Percentiles rank a stretch among this genome's conserved stretches.
phyloP scores from a whole-genome alignment of 192 early-diverging fungal species.

The Coemansia sp. region DNA sequence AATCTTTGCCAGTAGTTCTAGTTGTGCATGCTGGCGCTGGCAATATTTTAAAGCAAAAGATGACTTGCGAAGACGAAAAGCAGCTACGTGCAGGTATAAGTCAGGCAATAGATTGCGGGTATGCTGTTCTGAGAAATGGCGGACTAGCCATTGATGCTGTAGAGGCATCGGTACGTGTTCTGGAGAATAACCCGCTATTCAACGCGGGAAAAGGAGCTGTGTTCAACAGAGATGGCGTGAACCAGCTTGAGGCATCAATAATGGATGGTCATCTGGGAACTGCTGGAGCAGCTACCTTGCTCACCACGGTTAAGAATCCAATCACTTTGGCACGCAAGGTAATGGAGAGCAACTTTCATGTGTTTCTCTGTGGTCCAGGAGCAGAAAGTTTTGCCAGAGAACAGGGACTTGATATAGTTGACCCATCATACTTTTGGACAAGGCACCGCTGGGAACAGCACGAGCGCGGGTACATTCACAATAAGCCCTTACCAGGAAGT shows the following conservation, averaged over 20 bases:
- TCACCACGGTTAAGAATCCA: constrained; percentile 31
- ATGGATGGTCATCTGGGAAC: constrained; percentile 24
- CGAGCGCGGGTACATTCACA: constrained; percentile 18
- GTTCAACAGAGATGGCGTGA: constrained; percentile 28
- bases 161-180: constrained; percentile 41
- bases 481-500: too few relatives aligned
- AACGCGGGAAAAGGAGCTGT: constrained; percentile 40
- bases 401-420: constrained; percentile 28
- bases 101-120: constrained; percentile 19
- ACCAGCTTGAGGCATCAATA: constrained; percentile 38
- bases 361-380: constrained; percentile 28
- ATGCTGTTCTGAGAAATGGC: constrained; percentile 17
- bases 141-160: constrained; percentile 38
- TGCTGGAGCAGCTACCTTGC: constrained; percentile 38
- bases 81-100: constrained; percentile 17
- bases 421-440: constrained; percentile 34
- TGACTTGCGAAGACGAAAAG: constrained; percentile 22
- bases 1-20: constrained; percentile 5
- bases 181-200: constrained; percentile 41
- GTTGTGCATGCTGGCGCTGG: constrained; percentile 39
- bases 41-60: constrained; percentile 25
- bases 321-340: constrained; percentile 43
- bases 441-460: constrained; percentile 43
- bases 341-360: constrained; percentile 27
- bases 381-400: constrained; percentile 29